Evolutionary conservation across 352 stramenopile genomes (phyloP), one percentile per base, ranked within the genome.

Genomic region (Globisporangium polare): DNA sequence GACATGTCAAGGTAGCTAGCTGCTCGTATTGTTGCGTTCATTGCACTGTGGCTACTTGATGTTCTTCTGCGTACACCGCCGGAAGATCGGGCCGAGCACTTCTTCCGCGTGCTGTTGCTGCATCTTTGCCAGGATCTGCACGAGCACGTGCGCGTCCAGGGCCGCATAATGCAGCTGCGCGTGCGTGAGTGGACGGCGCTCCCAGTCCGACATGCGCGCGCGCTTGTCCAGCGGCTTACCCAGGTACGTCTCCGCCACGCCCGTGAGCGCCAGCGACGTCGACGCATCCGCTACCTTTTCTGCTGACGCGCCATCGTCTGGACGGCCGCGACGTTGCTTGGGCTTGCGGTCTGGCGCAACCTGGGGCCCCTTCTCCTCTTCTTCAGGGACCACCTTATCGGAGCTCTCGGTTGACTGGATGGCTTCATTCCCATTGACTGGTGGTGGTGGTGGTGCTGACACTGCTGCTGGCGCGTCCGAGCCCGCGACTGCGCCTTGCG

Each of bases 131-230:
- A 80, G 80, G 47, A 91, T 82, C 27, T 69, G 68, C 33, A 92
- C 71, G 8, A 93, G 71, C 41, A 89, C 82, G 22, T 81, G 67
- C 27, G 84, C 82, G 60, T 93, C 84, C 31, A 93, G 60, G 26
- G 84, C 84, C 2, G 84, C 84, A 27, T 93, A 93, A 22, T 85
- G 66, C 20, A 91, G 62, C 57, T 92, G 84, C 6, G 78, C 77
- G 29, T 65, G 77, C 9, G 78, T 84, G 2, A 93, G 75, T 26
- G 84, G 84, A 0, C 84, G 78, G 6, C 71, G 78, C 60, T 91
- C 73, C 82, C 82, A 93, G 71, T 94, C 70, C 3, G 85, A 91
- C 73, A 94, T 89, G 29, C 82, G 78, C 9, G 60, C 63, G 22
- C 83, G 74, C 41, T 94, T 94, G 62, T 92, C 85, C 1, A 94